Conservation (phyloP, 2,329 filamentous ascomycete species). For the Diplodia scrobiculata region DNA sequence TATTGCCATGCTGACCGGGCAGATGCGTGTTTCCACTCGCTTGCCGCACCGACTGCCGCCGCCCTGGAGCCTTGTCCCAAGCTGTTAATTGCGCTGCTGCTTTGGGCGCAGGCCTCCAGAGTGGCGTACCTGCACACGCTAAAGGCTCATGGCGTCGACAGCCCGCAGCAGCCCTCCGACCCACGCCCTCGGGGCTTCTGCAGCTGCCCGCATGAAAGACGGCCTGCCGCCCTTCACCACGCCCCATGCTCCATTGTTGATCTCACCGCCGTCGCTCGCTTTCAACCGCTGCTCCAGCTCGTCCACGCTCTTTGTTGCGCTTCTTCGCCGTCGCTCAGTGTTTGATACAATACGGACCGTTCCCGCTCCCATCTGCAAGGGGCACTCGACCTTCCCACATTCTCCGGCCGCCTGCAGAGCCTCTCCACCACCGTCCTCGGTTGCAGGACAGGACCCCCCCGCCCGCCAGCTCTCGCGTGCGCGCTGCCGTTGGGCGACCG, state of each 20-base stretch:
- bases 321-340: conserved; percentile 13
- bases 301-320: conserved; percentile 5
- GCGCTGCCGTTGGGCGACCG: conserved; percentile 1
- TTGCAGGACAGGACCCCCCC: neutral
- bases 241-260: neutral
- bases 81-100: conserved; percentile 21
- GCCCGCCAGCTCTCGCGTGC: neutral
- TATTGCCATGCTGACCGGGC: conserved; percentile 7
- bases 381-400: conserved; percentile 8
- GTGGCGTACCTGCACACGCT: conserved; percentile 15
- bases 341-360: neutral
- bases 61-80: conserved; percentile 5
- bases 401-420: conserved; percentile 4
- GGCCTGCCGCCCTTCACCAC: conserved; percentile 1
- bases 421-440: neutral
- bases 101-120: conserved; percentile 6
- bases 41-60: conserved; percentile 11
- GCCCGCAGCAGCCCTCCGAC: conserved; percentile 1
- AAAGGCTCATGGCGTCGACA: conserved; percentile 15
- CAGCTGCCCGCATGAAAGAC: conserved; percentile 21
- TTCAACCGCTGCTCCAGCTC: neutral
- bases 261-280: conserved; percentile 17
- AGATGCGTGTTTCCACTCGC: conserved; percentile 23
- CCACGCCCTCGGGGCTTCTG: conserved; percentile 15
- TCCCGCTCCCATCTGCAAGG: conserved; percentile 6